Percentiles rank a stretch among this genome's conserved stretches.
phyloP scores from a whole-genome alignment of 495 filamentous ascomycete genomes.

The Pseudevernia furfuracea region DNA sequence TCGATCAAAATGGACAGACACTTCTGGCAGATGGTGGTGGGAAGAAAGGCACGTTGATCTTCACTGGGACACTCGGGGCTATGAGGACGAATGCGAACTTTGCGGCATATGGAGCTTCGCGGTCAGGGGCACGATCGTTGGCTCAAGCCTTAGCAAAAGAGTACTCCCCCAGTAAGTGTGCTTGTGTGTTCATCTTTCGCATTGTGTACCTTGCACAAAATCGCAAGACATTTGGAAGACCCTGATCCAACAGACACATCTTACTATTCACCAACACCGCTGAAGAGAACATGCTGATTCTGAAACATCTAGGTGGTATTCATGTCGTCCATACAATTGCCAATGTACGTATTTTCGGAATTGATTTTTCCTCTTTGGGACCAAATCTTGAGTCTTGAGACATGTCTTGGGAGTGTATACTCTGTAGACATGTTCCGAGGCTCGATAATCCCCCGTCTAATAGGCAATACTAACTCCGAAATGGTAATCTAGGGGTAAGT shows the following conservation, averaged over 20 bases:
- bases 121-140: constrained; percentile 37
- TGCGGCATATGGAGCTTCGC: constrained; percentile 40
- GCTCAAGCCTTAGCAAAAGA: constrained; percentile 42
- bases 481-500: too few relatives aligned
- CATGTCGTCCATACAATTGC: constrained; percentile 43
- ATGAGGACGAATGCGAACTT: constrained; percentile 39
- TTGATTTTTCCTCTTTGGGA: too few relatives aligned
- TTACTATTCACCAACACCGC: not conserved
- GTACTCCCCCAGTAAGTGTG: constrained; percentile 30
- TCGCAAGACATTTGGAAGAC: not conserved
- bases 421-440: too few relatives aligned
- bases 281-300: not conserved
- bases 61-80: constrained; percentile 42
- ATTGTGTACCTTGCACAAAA: not conserved
- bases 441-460: too few relatives aligned
- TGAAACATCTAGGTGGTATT: constrained; percentile 28
- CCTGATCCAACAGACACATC: not conserved
- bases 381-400: too few relatives aligned
- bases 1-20: constrained; percentile 37
- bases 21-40: constrained; percentile 31
- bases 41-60: constrained; percentile 45
- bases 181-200: not conserved
- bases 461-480: too few relatives aligned
- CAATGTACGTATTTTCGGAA: too few relatives aligned
- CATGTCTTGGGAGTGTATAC: too few relatives aligned